phyloP scores from a whole-genome alignment of 192 early-diverging fungal species.

The Linnemannia schmuckeri region DNA sequence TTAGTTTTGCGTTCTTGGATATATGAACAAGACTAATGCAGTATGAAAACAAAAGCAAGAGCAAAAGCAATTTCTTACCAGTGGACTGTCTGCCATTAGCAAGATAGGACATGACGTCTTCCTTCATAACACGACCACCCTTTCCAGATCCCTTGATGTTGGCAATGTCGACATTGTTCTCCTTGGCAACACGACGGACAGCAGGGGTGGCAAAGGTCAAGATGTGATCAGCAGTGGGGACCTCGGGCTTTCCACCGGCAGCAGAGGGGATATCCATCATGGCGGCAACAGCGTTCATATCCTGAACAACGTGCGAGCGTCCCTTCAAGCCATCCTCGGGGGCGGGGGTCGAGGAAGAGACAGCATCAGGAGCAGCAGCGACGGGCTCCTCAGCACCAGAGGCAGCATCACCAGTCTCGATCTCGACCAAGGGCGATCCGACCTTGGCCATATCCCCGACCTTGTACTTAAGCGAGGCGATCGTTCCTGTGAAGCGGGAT shows the following conservation, averaged over 20 bases:
- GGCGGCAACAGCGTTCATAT: slow-evolving; percentile 49
- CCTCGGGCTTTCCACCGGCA: slow-evolving; percentile 16
- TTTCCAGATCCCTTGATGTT: slow-evolving; percentile 86
- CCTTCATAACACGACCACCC: slow-evolving; percentile 90
- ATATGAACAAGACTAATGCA: background rate
- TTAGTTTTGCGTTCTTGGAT: background rate
- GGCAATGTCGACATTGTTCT: slow-evolving; percentile 81
- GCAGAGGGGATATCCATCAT: slow-evolving; percentile 28
- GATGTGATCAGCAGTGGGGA: slow-evolving; percentile 47
- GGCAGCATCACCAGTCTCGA: slow-evolving; percentile 70
- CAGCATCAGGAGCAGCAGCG: slow-evolving; percentile 20
- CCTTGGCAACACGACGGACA: slow-evolving; percentile 87
- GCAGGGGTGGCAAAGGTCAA: slow-evolving; percentile 86
- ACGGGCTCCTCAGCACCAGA: slow-evolving; percentile 25
- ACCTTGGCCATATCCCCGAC: slow-evolving; percentile 94
- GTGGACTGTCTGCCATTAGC: slow-evolving; percentile 42
- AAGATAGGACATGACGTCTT: slow-evolving; percentile 83
- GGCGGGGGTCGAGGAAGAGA: slow-evolving; percentile 7
- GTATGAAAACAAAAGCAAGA: background rate
- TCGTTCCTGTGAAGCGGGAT: slow-evolving; percentile 90
- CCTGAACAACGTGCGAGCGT: slow-evolving; percentile 44
- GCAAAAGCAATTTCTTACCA: slow-evolving; percentile 7
- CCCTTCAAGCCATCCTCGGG: slow-evolving; percentile 33
- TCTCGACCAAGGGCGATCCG: slow-evolving; percentile 90
- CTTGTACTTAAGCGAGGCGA: slow-evolving; percentile 85